Evolutionary conservation across 345 rosid species (phyloP).

Genomic region (Citrus medica): DNA sequence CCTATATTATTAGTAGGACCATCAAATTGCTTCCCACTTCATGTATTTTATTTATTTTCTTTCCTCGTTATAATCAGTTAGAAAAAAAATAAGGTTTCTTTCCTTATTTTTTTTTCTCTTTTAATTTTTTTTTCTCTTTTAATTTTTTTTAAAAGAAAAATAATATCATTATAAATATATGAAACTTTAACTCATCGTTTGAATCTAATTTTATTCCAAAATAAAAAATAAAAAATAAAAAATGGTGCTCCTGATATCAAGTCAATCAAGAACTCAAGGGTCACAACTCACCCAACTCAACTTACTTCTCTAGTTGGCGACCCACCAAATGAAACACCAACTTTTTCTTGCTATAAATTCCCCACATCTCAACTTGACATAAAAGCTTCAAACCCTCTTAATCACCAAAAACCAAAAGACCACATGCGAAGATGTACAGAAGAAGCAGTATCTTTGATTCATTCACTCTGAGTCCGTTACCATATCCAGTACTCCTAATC

Average conservation of each 20-base stretch:
- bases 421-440: conserved; percentile 26
- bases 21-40: neutral
- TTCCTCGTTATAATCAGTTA: neutral
- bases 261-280: neutral
- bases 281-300: neutral
- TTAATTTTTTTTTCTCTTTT: too few species aligned
- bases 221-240: too few species aligned
- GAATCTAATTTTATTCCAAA: too few species aligned
- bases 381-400: too few species aligned
- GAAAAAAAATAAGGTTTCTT: too few species aligned
- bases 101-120: too few species aligned
- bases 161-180: too few species aligned
- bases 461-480: conserved; percentile 70
- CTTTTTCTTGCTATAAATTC: conserved; percentile 8
- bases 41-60: neutral
- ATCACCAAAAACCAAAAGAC: neutral
- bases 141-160: too few species aligned
- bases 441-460: conserved; percentile 60
- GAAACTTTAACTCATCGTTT: too few species aligned
- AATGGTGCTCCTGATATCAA: too few species aligned
- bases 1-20: neutral
- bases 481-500: conserved; percentile 78
- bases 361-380: neutral
- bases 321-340: neutral
- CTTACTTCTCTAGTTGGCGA: neutral